Evolutionary conservation across 1,284 basidiomycete species (phyloP).

Genomic region (Trichosporon sp.): DNA sequence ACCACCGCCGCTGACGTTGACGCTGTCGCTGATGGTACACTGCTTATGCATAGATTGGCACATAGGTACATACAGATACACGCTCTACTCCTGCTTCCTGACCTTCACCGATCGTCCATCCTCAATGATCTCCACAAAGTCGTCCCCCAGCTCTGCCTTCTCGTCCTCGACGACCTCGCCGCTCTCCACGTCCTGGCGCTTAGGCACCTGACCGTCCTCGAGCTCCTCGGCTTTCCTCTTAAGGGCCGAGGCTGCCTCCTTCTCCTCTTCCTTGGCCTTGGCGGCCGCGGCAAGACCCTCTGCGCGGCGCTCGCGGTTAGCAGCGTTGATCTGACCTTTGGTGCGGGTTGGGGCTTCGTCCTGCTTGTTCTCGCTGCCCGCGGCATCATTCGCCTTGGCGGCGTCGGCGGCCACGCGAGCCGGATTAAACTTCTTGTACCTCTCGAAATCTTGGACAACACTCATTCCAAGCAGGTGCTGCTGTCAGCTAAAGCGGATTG

Average conservation of each 20-base stretch:
- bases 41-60: constrained; percentile 2
- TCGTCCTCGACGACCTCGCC: constrained; percentile 21
- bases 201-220: constrained; percentile 14
- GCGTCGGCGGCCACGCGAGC: constrained; percentile 19
- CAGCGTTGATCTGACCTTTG: constrained; percentile 1
- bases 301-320: constrained; percentile 12
- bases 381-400: constrained; percentile 11
- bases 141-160: constrained; percentile 15
- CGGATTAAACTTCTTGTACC: constrained; percentile 37
- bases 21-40: constrained; percentile 5
- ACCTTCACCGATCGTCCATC: constrained; percentile 19
- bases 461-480: constrained; percentile 33
- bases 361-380: not conserved
- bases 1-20: not conserved
- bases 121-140: constrained; percentile 18
- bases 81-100: constrained; percentile 15
- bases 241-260: not conserved
- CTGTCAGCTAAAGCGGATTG: constrained; percentile 3
- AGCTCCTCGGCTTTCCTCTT: constrained; percentile 16
- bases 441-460: constrained; percentile 35
- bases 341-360: not conserved
- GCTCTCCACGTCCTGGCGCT: constrained; percentile 12
- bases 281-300: not conserved
- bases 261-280: not conserved
- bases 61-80: not conserved